Conservation (phyloP, 2,329 filamentous ascomycete species). For the Pseudogymnoascus sp. region DNA sequence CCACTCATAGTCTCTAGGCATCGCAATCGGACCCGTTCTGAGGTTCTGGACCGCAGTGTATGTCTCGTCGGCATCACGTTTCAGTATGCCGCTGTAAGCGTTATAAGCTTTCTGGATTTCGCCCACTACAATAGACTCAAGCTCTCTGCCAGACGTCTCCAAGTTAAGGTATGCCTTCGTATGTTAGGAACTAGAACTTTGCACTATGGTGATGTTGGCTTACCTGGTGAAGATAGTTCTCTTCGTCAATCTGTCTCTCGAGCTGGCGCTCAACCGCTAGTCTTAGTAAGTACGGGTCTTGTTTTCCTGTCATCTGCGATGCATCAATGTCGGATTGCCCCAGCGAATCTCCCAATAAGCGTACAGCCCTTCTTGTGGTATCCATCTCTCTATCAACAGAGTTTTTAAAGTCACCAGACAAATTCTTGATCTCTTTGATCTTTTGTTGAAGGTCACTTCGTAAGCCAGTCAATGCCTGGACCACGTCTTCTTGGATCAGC, state of each 20-base stretch:
- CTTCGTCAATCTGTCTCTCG: slow-evolving; percentile 88
- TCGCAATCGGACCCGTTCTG: slow-evolving; percentile 75
- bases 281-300: slow-evolving; percentile 83
- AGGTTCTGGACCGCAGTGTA: slow-evolving; percentile 74
- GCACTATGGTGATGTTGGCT: not conserved
- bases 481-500: slow-evolving; percentile 87
- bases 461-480: slow-evolving; percentile 75
- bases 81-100: slow-evolving; percentile 82
- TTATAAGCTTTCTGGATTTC: slow-evolving; percentile 98
- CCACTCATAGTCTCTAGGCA: slow-evolving; percentile 94
- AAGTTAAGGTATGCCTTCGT: slow-evolving; percentile 82
- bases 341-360: slow-evolving; percentile 71
- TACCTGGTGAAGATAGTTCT: slow-evolving; percentile 83
- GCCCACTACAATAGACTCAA: slow-evolving; percentile 92
- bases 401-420: slow-evolving; percentile 95
- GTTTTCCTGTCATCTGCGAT: slow-evolving; percentile 68
- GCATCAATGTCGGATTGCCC: slow-evolving; percentile 73
- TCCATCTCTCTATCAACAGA: slow-evolving; percentile 94
- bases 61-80: slow-evolving; percentile 78
- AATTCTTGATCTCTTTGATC: slow-evolving; percentile 94
- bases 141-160: slow-evolving; percentile 85
- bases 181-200: slow-evolving; percentile 14
- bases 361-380: slow-evolving; percentile 68
- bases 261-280: slow-evolving; percentile 82
- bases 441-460: slow-evolving; percentile 87